Evolutionary conservation across 1,284 basidiomycete genomes (phyloP), one percentile per base, ranked within the genome.

Genomic region (Taiwanofungus camphoratus): DNA sequence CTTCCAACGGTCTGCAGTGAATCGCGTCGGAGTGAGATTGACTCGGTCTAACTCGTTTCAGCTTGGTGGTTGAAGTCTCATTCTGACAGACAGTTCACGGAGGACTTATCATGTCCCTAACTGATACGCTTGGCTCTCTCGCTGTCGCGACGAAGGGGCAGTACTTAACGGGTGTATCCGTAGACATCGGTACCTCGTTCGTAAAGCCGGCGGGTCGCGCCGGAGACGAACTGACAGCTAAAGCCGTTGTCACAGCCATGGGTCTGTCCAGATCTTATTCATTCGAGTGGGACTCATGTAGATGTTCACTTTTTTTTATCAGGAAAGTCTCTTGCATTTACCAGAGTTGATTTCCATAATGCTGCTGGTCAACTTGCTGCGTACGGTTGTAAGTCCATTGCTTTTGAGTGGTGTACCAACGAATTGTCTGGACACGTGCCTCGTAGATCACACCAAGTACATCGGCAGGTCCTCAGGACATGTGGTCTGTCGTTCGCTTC

Each of bases 261-360:
- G 87, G 84, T 79, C 53, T 47, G 72, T 43, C 15, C 18, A 15
- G 8, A 13, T 18, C 35, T 22, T 33, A 35, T 1, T 15, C 27
- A 9, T 31, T 5, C 32, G 23, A 18, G 11, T 18, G n/a, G n/a
- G 11, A 6, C 20, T 18, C 16, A 13, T 24, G 12, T 15, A 13
- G 44, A 3, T 27, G 13, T 27, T 7, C 26, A 36, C 6, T 19
- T 21, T 15, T 36, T 18, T n/a, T 19, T 4, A 36, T 36, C 15
- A 89, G 89, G 90, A n/a, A 86, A 76, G 59, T 86, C 76, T n/a
- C 66, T 92, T 39, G 89, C 89, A 1, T 92, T 82, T 61, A 90
- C 88, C 4, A 73, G 83, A 1, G 71, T 87, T 11, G 86, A 92
- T 49, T 88, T 92, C 56, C 82, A 67, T n/a, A 80, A 82, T 57